Conservation (phyloP, 345 rosid genomes). For the Citrus australasica region DNA sequence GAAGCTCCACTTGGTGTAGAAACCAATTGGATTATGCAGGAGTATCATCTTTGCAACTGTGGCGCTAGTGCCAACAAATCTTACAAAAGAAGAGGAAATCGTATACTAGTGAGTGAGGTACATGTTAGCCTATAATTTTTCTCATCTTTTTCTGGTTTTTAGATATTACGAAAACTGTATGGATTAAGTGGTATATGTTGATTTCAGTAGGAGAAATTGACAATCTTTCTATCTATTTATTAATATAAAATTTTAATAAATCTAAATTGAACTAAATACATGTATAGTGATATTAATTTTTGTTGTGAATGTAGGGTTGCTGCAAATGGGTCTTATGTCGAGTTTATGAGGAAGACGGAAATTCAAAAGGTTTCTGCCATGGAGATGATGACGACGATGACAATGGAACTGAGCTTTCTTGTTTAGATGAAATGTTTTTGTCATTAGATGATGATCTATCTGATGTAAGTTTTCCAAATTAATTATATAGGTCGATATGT, state of each 20-base stretch:
- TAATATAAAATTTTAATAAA: neutral
- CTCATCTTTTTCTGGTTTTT: too few relatives aligned
- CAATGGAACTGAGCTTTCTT: constrained; percentile 36
- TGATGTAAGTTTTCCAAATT: constrained; percentile 27
- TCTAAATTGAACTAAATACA: neutral
- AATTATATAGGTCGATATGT: neutral
- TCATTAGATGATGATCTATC: constrained; percentile 38
- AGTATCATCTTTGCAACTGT: constrained; percentile 29
- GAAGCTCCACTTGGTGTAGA: constrained; percentile 11
- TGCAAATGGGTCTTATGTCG: constrained; percentile 33
- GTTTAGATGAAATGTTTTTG: constrained; percentile 44
- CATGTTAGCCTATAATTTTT: neutral
- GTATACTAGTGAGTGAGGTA: constrained; percentile 14
- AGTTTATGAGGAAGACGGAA: constrained; percentile 27
- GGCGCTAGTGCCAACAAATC: neutral
- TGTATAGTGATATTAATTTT: neutral
- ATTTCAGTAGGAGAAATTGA: neutral
- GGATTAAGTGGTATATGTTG: too few relatives aligned
- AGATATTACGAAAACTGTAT: too few relatives aligned
- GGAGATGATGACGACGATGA: constrained; percentile 26
- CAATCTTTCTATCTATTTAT: neutral
- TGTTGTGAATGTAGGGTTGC: constrained; percentile 5
- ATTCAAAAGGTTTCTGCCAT: constrained; percentile 1
- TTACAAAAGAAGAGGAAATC: constrained; percentile 7
- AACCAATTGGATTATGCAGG: constrained; percentile 46